Base-by-base conservation (phyloP, 83 land plant species). In the Thuja plicata region DNA sequence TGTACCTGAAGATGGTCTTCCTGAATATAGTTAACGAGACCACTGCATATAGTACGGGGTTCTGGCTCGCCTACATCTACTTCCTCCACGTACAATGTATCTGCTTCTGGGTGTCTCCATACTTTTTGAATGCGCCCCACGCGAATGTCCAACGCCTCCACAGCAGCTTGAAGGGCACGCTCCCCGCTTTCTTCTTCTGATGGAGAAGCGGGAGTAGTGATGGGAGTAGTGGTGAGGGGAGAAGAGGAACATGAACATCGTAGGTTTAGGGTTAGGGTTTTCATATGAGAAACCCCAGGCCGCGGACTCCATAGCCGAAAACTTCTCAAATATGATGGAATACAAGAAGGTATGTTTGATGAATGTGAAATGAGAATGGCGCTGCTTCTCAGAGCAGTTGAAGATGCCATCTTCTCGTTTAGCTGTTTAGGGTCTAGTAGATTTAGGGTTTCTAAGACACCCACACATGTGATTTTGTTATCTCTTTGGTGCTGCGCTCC, bases 31-130 rank as follows among this genome's bases (percentile, higher is more conserved):
- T 94, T 95, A 83, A 97, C 99, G 85, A 98, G 99, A 48, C 99
- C 99, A 76, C 99, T 98, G 90, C 99, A 98, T 24, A 98, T 97
- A 19, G 95, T 96, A 46, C 99, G 91, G 10, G 96, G 96, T 77
- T 95, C 96, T 5, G 92, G 79, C 89, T 98, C 99, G 9, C 96
- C 99, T 2, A 98, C 92, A 35, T 98, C 99, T 43, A 98, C 99
- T 86, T 98, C 99, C 86, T 98, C 99, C 76, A 98, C 99, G 46
- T 96, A 98, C 66, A 97, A 91, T 1, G 97, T 92, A 80, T 98
- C 99, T 6, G 99, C 99, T 89, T 98, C 99, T 21, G 95, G 95
- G 66, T 98, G 99, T 82, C 94, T 95, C 98, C 98, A 97, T 34
- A 96, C 99, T 85, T 91, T 93, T 21, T 94, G 55, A 19, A 97